These are phyloP conservation scores for Cyathus striatus DNA, from an alignment of 768 basidiomycete genomes.

Conservation along the genomic window DNA sequence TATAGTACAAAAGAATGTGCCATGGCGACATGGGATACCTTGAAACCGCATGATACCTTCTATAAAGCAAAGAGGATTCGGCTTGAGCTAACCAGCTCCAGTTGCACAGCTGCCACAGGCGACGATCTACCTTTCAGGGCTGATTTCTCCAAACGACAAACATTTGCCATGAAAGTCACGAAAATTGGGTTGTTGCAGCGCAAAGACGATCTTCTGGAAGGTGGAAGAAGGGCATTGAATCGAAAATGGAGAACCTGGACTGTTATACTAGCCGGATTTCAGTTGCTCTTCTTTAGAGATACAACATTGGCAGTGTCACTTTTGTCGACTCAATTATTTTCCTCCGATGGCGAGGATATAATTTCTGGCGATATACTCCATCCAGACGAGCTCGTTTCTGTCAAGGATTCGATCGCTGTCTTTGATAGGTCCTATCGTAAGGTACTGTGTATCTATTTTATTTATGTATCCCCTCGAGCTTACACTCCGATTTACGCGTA, in stretches of 20 bases:
- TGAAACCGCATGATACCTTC: too few relatives aligned
- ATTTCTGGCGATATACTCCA: constrained; percentile 44
- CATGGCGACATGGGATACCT: too few relatives aligned
- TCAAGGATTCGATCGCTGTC: constrained; percentile 76
- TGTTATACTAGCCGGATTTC: constrained; percentile 84
- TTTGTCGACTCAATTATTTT: constrained; percentile 16
- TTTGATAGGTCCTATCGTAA: constrained; percentile 74
- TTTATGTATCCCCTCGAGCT: not conserved
- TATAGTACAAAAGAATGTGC: too few relatives aligned
- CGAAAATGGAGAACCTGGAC: constrained; percentile 89
- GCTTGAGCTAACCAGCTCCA: too few relatives aligned
- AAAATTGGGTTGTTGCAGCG: constrained; percentile 79
- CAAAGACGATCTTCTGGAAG: constrained; percentile 75
- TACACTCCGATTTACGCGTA: too few relatives aligned
- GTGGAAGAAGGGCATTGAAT: constrained; percentile 68
- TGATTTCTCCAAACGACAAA: too few relatives aligned
- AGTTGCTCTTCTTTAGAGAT: constrained; percentile 87
- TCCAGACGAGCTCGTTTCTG: constrained; percentile 82
- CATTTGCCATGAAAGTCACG: constrained; percentile 58
- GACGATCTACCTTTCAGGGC: too few relatives aligned
- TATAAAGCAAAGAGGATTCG: too few relatives aligned
- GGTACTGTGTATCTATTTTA: constrained; percentile 35
- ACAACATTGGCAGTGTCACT: constrained; percentile 46
- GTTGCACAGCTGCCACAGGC: too few relatives aligned
- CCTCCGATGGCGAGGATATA: constrained; percentile 24